A percentile compares a stretch with the other conserved stretches of the same genome.
Conservation (phyloP, 768 basidiomycete species). For the Panaeolus papilionaceus region DNA sequence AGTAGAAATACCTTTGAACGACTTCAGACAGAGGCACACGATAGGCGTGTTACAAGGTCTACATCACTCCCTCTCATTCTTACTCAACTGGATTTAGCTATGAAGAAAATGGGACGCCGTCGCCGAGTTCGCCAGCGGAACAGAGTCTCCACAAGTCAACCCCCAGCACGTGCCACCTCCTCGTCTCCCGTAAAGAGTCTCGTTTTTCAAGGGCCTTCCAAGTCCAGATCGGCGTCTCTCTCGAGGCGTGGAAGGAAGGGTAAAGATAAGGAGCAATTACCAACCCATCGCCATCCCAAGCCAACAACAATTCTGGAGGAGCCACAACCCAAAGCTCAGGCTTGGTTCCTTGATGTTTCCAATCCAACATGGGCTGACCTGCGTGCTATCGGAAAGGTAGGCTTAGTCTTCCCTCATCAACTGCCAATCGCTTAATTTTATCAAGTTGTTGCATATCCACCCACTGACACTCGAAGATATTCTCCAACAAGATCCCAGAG, state of each 20-base stretch:
- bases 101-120: constrained; percentile 42
- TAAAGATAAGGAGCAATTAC: constrained; percentile 42
- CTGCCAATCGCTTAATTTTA: constrained; percentile 9
- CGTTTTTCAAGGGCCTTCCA: constrained; percentile 16
- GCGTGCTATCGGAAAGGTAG: constrained; percentile 82
- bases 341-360: constrained; percentile 93
- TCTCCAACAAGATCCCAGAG: constrained; percentile 87
- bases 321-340: constrained; percentile 44
- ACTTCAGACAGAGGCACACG: constrained; percentile 15
- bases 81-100: constrained; percentile 52
- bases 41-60: constrained; percentile 45
- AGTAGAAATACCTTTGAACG: not conserved
- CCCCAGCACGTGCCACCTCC: constrained; percentile 25
- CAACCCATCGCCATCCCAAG: constrained; percentile 15
- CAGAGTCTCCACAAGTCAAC: constrained; percentile 25
- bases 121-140: constrained; percentile 26
- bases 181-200: constrained; percentile 32
- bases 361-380: constrained; percentile 91
- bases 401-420: constrained; percentile 23
- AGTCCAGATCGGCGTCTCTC: constrained; percentile 9
- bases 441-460: constrained; percentile 83
- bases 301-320: constrained; percentile 26
- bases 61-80: constrained; percentile 55
- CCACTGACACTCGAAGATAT: constrained; percentile 95
- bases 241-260: constrained; percentile 47